phyloP scores from a whole-genome alignment of 1,139 yeast species.

The Wickerhamomyces sp. region DNA sequence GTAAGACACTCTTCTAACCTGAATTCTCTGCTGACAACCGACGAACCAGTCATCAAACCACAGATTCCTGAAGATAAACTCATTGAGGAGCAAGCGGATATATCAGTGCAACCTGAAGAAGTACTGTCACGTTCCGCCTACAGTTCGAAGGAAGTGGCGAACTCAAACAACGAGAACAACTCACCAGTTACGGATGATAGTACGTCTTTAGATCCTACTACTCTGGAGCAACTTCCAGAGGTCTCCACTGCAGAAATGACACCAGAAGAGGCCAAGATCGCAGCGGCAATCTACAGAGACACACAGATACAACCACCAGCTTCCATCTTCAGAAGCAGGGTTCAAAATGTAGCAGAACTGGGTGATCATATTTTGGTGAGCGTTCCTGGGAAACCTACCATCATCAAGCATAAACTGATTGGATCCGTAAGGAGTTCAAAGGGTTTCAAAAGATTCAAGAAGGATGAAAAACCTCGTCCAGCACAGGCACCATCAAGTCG shows the following conservation, averaged over 20 bases:
- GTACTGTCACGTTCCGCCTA: background rate
- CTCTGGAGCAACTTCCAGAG: background rate
- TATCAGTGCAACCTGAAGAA: background rate
- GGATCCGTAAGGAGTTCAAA: background rate
- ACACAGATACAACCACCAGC: background rate
- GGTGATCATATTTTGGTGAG: background rate
- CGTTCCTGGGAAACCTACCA: conserved; percentile 1
- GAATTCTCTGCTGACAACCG: background rate
- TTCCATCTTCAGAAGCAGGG: background rate
- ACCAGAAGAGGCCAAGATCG: background rate
- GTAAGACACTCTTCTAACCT: background rate
- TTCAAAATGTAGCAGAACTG: background rate
- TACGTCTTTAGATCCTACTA: background rate
- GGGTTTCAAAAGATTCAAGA: background rate
- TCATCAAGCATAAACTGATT: conserved; percentile 1
- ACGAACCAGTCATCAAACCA: background rate
- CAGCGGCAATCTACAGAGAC: background rate
- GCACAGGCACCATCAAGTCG: conserved; percentile 28
- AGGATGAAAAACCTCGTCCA: conserved; percentile 6
- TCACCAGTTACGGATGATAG: background rate
- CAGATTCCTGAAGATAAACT: background rate
- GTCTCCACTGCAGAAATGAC: background rate
- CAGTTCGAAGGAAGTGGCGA: background rate
- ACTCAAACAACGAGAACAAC: background rate
- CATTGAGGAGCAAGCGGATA: background rate